These are phyloP conservation scores for Phylloporus rhodoxanthus DNA, from an alignment of 768 basidiomycete species.

Conservation along the genomic window DNA sequence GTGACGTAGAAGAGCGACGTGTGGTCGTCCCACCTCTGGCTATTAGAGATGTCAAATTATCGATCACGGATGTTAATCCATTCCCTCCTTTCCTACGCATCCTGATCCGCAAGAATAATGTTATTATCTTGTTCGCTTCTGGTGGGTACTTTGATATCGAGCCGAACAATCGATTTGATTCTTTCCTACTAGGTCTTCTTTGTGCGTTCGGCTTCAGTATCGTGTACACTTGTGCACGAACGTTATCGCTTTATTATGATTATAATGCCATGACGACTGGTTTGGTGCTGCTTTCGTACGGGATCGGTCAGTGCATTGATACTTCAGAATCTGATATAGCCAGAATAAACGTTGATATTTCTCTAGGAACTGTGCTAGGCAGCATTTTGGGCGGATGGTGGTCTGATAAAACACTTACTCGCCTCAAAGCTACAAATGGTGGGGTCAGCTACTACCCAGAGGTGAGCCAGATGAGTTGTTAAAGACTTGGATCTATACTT, in stretches of 20 bases:
- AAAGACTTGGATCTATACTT: not conserved
- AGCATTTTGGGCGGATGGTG: slow-evolving; percentile 56
- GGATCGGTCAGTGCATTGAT: slow-evolving; percentile 44
- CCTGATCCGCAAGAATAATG: slow-evolving; percentile 59
- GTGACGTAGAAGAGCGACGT: slow-evolving; percentile 21
- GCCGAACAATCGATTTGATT: not conserved
- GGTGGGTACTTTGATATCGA: slow-evolving; percentile 18
- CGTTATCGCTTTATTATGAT: slow-evolving; percentile 56
- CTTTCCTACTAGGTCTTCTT: slow-evolving; percentile 48
- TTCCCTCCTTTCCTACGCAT: slow-evolving; percentile 57
- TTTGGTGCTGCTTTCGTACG: slow-evolving; percentile 72
- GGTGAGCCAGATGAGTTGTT: slow-evolving; percentile 32
- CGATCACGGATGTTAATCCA: slow-evolving; percentile 68
- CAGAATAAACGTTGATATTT: not conserved
- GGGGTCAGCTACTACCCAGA: slow-evolving; percentile 59
- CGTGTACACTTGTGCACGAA: slow-evolving; percentile 69
- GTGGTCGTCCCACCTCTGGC: slow-evolving; percentile 7
- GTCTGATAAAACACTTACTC: slow-evolving; percentile 45
- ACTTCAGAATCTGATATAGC: not conserved
- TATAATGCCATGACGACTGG: slow-evolving; percentile 73
- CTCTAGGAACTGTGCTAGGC: slow-evolving; percentile 43
- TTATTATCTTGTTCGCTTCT: slow-evolving; percentile 44
- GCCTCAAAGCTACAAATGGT: slow-evolving; percentile 42
- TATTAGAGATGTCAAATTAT: slow-evolving; percentile 43
- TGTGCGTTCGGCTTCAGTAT: slow-evolving; percentile 70